Evolutionary conservation across 805 yeast species (phyloP), one percentile per base, ranked within the genome.

Genomic region (Kuraishia capsulata): DNA sequence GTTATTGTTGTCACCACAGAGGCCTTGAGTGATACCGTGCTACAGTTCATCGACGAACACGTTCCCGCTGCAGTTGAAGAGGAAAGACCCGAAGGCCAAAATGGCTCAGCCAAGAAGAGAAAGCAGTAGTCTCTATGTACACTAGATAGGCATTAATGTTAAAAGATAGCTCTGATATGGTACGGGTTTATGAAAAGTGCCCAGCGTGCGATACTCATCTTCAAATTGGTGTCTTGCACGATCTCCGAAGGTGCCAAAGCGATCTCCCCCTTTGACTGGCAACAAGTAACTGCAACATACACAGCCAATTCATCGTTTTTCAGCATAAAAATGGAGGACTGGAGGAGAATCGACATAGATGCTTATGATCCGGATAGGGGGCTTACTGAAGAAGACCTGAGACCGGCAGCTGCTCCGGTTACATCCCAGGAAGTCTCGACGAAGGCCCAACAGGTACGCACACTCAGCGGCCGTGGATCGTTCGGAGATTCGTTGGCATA

Each of bases 291-390:
- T n/a, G n/a, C n/a, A 23, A 8, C 26, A 23, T 8, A 23, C 26
- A 23, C 26, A 23, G 11, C 11, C 26, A 23, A 23, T 23, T 23
- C 10, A 23, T 11, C n/a, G n/a, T n/a, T n/a, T n/a, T n/a, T n/a
- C n/a, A n/a, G n/a, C n/a, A n/a, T n/a, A n/a, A 23, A 23, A 11
- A 74, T 76, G 76, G 79, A 74, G 43, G 88, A 81, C 54, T 84
- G 95, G 95, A 82, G 98, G 73, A 78, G 92, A 71, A 86, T 90
- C 50, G 96, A 92, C 58, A 79, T 92, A 39, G 97, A 92, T 60
- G 84, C 87, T 14, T 78, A 78, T 47, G 96, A 89, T 54, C 84
- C 95, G 3, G 96, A 89, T 35, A 73, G 72, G 49, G 78, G 76
- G 50, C 59, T 84, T 44, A 68, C 80, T 24, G 68, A 69, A 33